phyloP scores from a whole-genome alignment of 805 yeast genomes.

The Cyberlindnera misumaiensis region DNA sequence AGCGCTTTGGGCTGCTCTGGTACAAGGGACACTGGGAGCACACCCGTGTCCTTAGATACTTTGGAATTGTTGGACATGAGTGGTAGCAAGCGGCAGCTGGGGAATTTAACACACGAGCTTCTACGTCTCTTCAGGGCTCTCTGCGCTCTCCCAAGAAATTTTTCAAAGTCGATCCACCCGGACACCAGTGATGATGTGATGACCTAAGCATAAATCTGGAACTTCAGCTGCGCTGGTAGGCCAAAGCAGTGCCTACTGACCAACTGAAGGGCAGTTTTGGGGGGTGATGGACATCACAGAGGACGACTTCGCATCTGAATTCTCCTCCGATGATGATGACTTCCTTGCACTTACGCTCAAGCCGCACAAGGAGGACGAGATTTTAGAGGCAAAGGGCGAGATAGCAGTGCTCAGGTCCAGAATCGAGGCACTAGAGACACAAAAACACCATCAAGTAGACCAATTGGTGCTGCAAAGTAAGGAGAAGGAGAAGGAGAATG shows the following conservation, averaged over 20 bases:
- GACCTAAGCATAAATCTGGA: neutral
- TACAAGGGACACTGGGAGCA: conserved; percentile 64
- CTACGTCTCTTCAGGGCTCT: neutral
- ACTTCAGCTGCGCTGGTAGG: too few species aligned
- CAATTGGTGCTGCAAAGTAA: conserved; percentile 24
- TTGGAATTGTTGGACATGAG: neutral
- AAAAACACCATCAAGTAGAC: conserved; percentile 46
- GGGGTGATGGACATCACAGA: conserved; percentile 19
- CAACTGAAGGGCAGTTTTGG: too few species aligned
- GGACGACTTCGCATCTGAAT: conserved; percentile 25
- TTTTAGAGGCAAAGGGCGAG: conserved; percentile 69
- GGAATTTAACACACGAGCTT: too few species aligned
- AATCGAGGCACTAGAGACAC: conserved; percentile 27
- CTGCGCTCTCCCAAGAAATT: conserved; percentile 1
- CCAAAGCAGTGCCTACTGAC: too few species aligned
- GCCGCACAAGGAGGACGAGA: conserved; percentile 24
- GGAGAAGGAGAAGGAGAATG: conserved; percentile 20
- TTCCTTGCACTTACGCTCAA: conserved; percentile 41
- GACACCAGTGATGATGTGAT: neutral
- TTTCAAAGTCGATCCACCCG: neutral
- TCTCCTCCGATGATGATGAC: conserved; percentile 33
- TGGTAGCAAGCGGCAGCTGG: neutral
- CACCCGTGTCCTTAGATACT: conserved; percentile 5
- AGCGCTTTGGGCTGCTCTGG: conserved; percentile 83
- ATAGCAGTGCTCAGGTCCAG: conserved; percentile 70